Percentiles rank a stretch among this genome's conserved stretches.
Conservation (phyloP, 1,139 yeast species). For the Candida gigantensis region DNA sequence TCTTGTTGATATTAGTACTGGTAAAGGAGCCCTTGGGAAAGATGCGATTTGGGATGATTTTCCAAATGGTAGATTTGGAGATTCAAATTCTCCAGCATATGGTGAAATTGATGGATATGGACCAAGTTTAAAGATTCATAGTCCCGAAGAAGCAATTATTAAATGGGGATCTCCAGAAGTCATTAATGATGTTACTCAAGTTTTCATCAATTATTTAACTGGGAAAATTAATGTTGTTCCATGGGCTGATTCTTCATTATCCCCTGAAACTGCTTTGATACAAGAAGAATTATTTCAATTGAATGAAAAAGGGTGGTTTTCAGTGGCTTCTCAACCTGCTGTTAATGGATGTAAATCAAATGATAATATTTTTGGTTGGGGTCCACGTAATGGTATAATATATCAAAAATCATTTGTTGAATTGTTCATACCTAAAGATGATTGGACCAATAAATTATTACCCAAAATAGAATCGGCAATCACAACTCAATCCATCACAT, state of each 20-base stretch:
- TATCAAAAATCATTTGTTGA: conserved; percentile 93
- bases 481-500: conserved; percentile 61
- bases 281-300: conserved; percentile 85
- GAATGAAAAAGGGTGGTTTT: conserved; percentile 75
- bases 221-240: conserved; percentile 80
- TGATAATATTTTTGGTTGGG: conserved; percentile 96
- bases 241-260: conserved; percentile 85
- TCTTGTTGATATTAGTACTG: conserved; percentile 75
- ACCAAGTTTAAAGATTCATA: conserved; percentile 73
- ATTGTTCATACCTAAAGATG: conserved; percentile 76
- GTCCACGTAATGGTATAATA: conserved; percentile 85
- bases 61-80: conserved; percentile 97
- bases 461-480: conserved; percentile 35
- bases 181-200: conserved; percentile 60
- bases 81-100: conserved; percentile 93
- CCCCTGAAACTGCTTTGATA: conserved; percentile 87
- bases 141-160: conserved; percentile 66
- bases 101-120: conserved; percentile 99
- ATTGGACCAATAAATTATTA: conserved; percentile 71
- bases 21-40: conserved; percentile 82
- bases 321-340: conserved; percentile 96
- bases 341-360: conserved; percentile 72
- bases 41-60: conserved; percentile 99
- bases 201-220: conserved; percentile 74
- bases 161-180: conserved; percentile 83